Evolutionary conservation across 2,329 filamentous ascomycete genomes (phyloP).

Genomic region (Nannizziopsis barbatae): DNA sequence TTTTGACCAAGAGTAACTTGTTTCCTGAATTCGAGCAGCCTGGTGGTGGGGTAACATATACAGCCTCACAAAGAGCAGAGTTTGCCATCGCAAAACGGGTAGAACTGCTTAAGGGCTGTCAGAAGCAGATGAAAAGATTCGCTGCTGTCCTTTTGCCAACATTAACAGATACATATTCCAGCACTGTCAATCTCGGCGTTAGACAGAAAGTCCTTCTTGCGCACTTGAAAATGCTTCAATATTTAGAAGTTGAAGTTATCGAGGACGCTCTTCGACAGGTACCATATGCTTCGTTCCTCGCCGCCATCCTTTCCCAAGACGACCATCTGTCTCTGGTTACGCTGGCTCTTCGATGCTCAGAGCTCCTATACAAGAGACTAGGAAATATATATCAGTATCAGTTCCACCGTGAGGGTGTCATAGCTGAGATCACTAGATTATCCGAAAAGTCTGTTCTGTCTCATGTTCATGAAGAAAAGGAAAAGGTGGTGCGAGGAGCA

Average conservation of each 20-base stretch:
- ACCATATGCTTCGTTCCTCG: conserved; percentile 89
- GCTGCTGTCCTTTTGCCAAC: conserved; percentile 88
- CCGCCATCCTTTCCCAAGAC: conserved; percentile 88
- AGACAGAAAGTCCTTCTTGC: conserved; percentile 89
- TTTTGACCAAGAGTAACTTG: conserved; percentile 41
- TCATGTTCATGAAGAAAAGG: conserved; percentile 18
- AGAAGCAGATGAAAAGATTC: conserved; percentile 77
- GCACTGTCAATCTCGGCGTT: conserved; percentile 89
- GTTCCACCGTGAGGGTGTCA: conserved; percentile 92
- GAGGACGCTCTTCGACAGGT: conserved; percentile 76
- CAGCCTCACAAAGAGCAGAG: conserved; percentile 31
- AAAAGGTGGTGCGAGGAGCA: conserved; percentile 8
- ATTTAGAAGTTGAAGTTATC: conserved; percentile 74
- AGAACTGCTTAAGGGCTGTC: conserved; percentile 71
- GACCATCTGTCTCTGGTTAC: conserved; percentile 82
- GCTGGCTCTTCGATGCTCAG: conserved; percentile 76
- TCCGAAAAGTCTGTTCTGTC: conserved; percentile 39
- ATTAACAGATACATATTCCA: conserved; percentile 90
- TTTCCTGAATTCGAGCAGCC: conserved; percentile 33
- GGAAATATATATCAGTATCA: conserved; percentile 88
- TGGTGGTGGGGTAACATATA: conserved; percentile 29
- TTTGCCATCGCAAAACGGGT: conserved; percentile 65
- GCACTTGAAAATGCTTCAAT: conserved; percentile 97
- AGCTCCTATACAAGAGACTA: conserved; percentile 72
- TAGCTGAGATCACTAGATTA: conserved; percentile 77